These are phyloP conservation scores for Eurotiales sp. DNA, from an alignment of 2,329 filamentous ascomycete species.

Conservation along the genomic window DNA sequence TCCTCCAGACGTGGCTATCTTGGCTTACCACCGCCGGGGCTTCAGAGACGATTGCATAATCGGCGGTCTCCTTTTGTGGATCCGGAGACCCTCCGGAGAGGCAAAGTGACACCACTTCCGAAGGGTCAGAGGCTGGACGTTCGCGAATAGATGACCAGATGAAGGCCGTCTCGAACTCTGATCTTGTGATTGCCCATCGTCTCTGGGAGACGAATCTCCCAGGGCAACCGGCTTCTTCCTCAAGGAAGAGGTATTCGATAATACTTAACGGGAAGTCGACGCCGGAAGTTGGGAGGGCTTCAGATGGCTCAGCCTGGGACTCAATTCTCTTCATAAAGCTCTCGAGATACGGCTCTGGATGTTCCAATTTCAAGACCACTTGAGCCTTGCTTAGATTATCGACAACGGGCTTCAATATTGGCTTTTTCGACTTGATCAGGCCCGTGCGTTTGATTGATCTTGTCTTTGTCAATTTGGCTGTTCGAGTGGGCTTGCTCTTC, in stretches of 20 bases:
- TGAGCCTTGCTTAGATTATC: background rate
- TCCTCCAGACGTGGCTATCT: too few relatives aligned
- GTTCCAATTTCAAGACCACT: background rate
- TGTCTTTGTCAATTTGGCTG: background rate
- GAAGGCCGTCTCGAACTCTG: constrained; percentile 1
- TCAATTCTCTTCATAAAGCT: background rate
- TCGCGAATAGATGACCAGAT: background rate
- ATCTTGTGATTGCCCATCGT: background rate
- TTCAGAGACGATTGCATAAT: too few relatives aligned
- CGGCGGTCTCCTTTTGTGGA: too few relatives aligned
- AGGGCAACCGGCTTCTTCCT: background rate
- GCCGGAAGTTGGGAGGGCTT: background rate
- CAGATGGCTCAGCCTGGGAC: background rate
- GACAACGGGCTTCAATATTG: background rate
- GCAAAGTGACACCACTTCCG: background rate
- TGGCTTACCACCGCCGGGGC: too few relatives aligned
- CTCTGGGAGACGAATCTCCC: background rate
- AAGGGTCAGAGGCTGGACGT: background rate
- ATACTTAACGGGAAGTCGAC: background rate
- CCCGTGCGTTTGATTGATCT: too few relatives aligned
- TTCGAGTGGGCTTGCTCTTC: background rate
- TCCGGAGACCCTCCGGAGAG: background rate
- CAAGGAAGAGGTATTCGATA: background rate
- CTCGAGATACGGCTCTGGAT: background rate
- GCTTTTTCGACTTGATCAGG: too few relatives aligned